Evolutionary conservation across 148 eudicot genomes (phyloP), one percentile per base, ranked within the genome.

Genomic region (Cornus suecica): DNA sequence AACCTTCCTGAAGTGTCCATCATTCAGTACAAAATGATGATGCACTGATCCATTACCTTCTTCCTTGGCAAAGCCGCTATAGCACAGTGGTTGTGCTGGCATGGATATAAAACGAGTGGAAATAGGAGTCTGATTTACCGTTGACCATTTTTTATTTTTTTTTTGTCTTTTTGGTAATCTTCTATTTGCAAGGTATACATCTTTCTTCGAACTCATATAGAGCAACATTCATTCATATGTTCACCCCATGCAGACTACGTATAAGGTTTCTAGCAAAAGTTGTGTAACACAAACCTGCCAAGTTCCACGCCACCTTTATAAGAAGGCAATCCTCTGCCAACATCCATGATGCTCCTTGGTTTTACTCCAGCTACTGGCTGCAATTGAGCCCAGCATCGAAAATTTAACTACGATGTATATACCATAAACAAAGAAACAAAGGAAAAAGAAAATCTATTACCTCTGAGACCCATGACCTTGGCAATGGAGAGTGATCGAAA

Each of bases 201-300:
- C 54, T 48, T 48, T 48, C 54, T 48, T 48, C 18, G 54, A 48
- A 31, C 27, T 16, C 42, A 66, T 18, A 51, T 31, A 31, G 8
- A 73, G 25, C 22, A 18, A 75, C 16, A 3, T 52, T 56, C 68
- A 28, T 32, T 61, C 24, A 13, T 64, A 22, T 30, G 61, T 25
- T 65, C 67, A 66, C 24, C 13, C 20, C 54, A 74, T 27, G 7
- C 16, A 7, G 13, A 9, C 30, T 58, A 9, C 30, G 58, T 30
- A n/a, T 75, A 70, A 37, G 65, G 51, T 28, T 23, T 66, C 64
- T 31, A 37, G 68, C n/a, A n/a, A n/a, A 11, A 29, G 51, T 28
- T n/a, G 41, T 34, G 69, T 66, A 41, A 37, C 70, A 78, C 87
- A 37, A 75, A 93, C 98, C 98, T 91, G 87, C 88, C 90, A 84